Percentiles rank a stretch among this genome's conserved stretches.
These are phyloP conservation scores for Leccinum pellstonianum DNA, from an alignment of 768 basidiomycete genomes.

Conservation along the genomic window DNA sequence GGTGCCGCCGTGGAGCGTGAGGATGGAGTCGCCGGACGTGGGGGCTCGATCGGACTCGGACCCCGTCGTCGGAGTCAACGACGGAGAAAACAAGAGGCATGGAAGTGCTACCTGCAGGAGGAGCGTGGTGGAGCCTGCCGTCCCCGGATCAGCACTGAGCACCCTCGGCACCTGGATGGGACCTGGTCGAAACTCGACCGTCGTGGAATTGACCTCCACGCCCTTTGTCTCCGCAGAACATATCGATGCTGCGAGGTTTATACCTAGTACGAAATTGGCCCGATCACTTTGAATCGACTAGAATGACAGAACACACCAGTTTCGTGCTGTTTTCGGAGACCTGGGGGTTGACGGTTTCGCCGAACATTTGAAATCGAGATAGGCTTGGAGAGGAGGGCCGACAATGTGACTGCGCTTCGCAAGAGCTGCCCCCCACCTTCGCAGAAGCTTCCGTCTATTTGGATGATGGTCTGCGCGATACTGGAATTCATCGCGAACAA, in stretches of 20 bases:
- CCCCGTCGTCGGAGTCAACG: not conserved
- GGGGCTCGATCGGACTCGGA: not conserved
- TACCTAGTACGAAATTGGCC: slow-evolving; percentile 39
- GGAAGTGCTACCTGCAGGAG: slow-evolving; percentile 73
- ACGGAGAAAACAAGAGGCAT: slow-evolving; percentile 56
- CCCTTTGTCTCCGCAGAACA: slow-evolving; percentile 55
- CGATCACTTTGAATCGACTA: not conserved
- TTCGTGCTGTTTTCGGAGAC: slow-evolving; percentile 71
- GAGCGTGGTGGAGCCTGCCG: slow-evolving; percentile 67
- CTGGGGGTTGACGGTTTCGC: slow-evolving; percentile 54
- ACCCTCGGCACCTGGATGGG: slow-evolving; percentile 38
- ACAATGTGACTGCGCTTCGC: slow-evolving; percentile 64
- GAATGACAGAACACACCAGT: slow-evolving; percentile 43
- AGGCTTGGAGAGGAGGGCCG: slow-evolving; percentile 62
- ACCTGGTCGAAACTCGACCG: slow-evolving; percentile 58
- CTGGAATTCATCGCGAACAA: not conserved
- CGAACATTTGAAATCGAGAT: slow-evolving; percentile 63
- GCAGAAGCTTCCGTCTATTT: slow-evolving; percentile 45
- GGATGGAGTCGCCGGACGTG: slow-evolving; percentile 45
- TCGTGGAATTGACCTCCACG: slow-evolving; percentile 50
- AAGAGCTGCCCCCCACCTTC: slow-evolving; percentile 72
- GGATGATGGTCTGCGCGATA: slow-evolving; percentile 14
- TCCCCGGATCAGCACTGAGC: slow-evolving; percentile 35
- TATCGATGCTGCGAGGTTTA: slow-evolving; percentile 63
- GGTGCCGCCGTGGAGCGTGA: slow-evolving; percentile 67